A percentile compares a stretch with the other conserved stretches of the same genome.
Conservation (phyloP, 345 rosid genomes). For the Dipteronia sinensis region DNA sequence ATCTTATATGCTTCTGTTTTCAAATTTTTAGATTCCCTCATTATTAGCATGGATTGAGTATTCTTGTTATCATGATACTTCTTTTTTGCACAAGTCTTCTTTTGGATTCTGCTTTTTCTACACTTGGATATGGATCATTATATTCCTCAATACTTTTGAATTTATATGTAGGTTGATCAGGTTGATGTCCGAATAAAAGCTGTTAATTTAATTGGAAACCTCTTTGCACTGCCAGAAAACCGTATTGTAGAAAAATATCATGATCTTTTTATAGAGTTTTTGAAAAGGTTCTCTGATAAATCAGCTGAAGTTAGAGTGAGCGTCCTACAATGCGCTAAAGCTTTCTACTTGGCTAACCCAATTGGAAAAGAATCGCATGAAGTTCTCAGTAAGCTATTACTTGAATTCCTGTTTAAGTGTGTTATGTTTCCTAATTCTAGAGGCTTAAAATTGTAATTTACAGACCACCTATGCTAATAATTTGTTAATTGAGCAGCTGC, state of each 20-base stretch:
- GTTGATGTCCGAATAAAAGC: conserved; percentile 91
- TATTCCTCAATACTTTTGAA: background rate
- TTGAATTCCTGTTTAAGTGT: conserved; percentile 13
- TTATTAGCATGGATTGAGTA: conserved; percentile 10
- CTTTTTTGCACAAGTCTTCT: background rate
- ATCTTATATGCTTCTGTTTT: conserved; percentile 7
- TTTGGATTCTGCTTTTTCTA: background rate
- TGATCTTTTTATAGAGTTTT: conserved; percentile 69
- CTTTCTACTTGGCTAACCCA: conserved; percentile 64
- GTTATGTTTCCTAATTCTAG: conserved; percentile 26
- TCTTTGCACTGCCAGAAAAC: conserved; percentile 57
- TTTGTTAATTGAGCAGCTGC: conserved; percentile 56
- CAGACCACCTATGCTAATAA: conserved; percentile 22
- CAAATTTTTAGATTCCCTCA: conserved; percentile 5
- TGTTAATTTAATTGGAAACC: conserved; percentile 71
- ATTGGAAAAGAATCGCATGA: conserved; percentile 56
- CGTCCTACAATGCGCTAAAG: conserved; percentile 69
- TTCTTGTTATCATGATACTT: background rate
- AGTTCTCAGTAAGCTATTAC: conserved; percentile 59
- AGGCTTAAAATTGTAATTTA: conserved; percentile 16
- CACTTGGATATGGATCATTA: conserved; percentile 1
- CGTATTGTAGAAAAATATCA: conserved; percentile 56
- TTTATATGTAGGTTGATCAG: conserved; percentile 72
- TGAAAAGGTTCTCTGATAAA: conserved; percentile 87
- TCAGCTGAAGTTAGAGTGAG: conserved; percentile 83